phyloP scores from a whole-genome alignment of 2,329 filamentous ascomycete species.

The Diaporthe citrichinensis region DNA sequence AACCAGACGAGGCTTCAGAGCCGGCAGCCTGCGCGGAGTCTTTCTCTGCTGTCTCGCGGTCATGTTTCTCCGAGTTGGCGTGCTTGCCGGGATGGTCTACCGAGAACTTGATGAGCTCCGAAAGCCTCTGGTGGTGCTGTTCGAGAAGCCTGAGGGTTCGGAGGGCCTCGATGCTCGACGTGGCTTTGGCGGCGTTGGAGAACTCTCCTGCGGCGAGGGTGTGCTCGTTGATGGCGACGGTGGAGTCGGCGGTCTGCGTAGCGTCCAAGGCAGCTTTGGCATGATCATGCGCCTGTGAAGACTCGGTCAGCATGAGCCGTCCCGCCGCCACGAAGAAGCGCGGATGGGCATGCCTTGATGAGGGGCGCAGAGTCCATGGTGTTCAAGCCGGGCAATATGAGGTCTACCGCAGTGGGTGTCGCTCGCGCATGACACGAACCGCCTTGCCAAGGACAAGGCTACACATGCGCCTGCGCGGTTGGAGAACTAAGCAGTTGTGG shows the following conservation, averaged over 20 bases:
- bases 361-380: constrained; percentile 79
- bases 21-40: constrained; percentile 44
- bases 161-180: constrained; percentile 78
- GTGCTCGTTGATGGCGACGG: constrained; percentile 89
- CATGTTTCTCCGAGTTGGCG: constrained; percentile 53
- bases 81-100: constrained; percentile 64
- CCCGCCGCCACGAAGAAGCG: constrained; percentile 17
- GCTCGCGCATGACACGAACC: constrained; percentile 31
- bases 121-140: constrained; percentile 87
- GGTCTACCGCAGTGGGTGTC: constrained; percentile 3
- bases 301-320: constrained; percentile 44
- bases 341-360: constrained; percentile 67
- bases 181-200: constrained; percentile 82
- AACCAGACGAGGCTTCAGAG: constrained; percentile 40
- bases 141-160: constrained; percentile 89
- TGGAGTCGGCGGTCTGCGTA: constrained; percentile 80
- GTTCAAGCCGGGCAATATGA: background rate
- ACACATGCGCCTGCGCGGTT: background rate
- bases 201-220: constrained; percentile 91
- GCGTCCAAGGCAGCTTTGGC: constrained; percentile 86
- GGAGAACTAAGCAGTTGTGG: background rate
- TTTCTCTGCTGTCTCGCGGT: constrained; percentile 54
- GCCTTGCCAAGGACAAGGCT: background rate
- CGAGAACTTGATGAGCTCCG: constrained; percentile 83
- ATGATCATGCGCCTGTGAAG: constrained; percentile 83